Evolutionary conservation across 176 grass and related monocot species (phyloP), one percentile per base, ranked within the genome.

Genomic region (Poa annua): DNA sequence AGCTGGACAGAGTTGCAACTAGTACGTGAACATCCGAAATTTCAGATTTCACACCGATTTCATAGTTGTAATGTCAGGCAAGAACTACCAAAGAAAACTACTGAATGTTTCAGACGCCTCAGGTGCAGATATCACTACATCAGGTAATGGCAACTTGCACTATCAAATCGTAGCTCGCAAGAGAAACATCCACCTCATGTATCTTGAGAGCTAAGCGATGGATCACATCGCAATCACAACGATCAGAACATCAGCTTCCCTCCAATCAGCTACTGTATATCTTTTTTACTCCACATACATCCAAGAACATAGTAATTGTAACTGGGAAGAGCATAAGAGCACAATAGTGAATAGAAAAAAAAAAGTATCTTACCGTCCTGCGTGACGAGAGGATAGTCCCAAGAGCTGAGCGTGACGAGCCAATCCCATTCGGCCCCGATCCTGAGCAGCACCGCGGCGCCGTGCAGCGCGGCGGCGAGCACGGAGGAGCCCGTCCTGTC

Each of bases 381-480:
- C 66, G 92, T 88, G 50, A 94, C 83, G 71, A 94, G 82, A 13
- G 89, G 92, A 69, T 94, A 94, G 54, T 94, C 92, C 12, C 35
- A 86, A 26, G 92, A 54, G 73, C 92, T 91, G 59, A 94, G 81
- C 78, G 78, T 84, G 80, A 94, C 67, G 81, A 94, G 73, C 92
- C 92, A 94, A 45, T 91, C 88, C 92, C 92, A 94, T 33, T 86
- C 69, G 11, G 17, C 14, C 25, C 53, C 66, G 3, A 76, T 12
- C 81, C 54, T 86, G 36, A 94, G 92, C n/a, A 91, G 84, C 57
- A 89, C n/a, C 0, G 92, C 89, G 5, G 88, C 88, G 34, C 88
- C 92, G 84, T 94, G 86, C 42, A 94, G 86, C 50, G 76, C 82
- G 29, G 88, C 89, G 33, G 83, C 92, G 51, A 94, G 50, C 38